Conservation (phyloP, 2,329 filamentous ascomycete genomes). For the Neonectria coccinea region DNA sequence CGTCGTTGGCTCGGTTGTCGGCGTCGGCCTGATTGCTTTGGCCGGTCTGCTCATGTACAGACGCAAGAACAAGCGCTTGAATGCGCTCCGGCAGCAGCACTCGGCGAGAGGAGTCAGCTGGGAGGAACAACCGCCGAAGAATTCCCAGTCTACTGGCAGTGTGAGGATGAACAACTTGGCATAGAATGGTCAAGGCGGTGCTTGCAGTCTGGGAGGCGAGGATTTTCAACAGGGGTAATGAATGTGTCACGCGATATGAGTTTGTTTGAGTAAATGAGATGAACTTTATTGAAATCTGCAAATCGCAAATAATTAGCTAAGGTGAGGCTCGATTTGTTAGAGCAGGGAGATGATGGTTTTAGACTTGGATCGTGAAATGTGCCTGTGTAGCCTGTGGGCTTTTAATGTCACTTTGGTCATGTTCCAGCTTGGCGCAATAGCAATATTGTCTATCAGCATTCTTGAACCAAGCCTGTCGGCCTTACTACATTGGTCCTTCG, state of each 20-base stretch:
- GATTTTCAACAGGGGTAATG: constrained; percentile 11
- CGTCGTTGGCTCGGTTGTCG: constrained; percentile 76
- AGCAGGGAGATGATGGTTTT: not conserved
- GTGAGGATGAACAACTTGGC: constrained; percentile 21
- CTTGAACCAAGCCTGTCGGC: not conserved
- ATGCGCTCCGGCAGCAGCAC: constrained; percentile 22
- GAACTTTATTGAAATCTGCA: constrained; percentile 6
- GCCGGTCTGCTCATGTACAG: constrained; percentile 68
- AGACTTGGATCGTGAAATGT: not conserved
- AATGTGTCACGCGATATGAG: constrained; percentile 18
- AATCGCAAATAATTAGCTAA: not conserved
- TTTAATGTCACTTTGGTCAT: not conserved
- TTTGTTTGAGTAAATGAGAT: not conserved
- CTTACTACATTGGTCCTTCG: not conserved
- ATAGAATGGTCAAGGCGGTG: not conserved
- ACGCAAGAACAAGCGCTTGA: constrained; percentile 37
- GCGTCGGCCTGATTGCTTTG: constrained; percentile 69
- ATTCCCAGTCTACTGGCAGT: constrained; percentile 19
- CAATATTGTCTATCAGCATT: no score
- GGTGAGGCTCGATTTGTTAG: not conserved
- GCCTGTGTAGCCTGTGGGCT: no score
- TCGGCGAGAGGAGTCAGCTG: constrained; percentile 29
- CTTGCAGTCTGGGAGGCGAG: not conserved
- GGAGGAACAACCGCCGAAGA: constrained; percentile 26
- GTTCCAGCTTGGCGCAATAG: not conserved